These are phyloP conservation scores for Staphylotrichum longicolle DNA, from an alignment of 495 filamentous ascomycete genomes.

Conservation along the genomic window DNA sequence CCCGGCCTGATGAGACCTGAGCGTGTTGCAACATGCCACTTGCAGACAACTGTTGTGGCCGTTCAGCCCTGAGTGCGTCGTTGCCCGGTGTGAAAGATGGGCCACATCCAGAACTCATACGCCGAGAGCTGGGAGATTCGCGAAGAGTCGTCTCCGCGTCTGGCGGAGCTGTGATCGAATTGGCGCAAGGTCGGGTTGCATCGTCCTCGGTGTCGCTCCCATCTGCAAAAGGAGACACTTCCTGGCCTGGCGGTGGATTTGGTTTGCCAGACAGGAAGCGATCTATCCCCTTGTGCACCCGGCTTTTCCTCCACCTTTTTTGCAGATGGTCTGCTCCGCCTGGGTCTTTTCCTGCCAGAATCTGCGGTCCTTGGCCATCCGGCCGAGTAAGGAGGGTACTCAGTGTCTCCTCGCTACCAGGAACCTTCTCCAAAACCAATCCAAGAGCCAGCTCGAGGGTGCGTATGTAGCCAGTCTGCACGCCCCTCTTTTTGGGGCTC, in stretches of 20 bases:
- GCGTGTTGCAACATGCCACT: neutral
- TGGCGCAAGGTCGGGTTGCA: constrained; percentile 22
- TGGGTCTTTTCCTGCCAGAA: constrained; percentile 49
- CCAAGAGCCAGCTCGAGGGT: constrained; percentile 54
- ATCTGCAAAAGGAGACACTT: constrained; percentile 36
- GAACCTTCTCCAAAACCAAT: constrained; percentile 35
- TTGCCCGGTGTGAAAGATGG: neutral
- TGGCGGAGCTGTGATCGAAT: neutral
- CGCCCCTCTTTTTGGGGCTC: constrained; percentile 68
- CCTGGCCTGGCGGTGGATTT: constrained; percentile 37
- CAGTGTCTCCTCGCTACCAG: constrained; percentile 34
- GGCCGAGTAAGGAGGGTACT: constrained; percentile 32
- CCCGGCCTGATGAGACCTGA: constrained; percentile 4
- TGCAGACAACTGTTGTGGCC: constrained; percentile 19
- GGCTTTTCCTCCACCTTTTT: constrained; percentile 57
- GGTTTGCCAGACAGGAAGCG: constrained; percentile 49
- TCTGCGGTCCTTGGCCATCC: constrained; percentile 22
- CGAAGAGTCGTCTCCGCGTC: neutral
- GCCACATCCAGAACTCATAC: neutral
- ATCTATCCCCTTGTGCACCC: constrained; percentile 54
- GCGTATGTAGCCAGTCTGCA: constrained; percentile 63
- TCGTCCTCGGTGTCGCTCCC: constrained; percentile 32
- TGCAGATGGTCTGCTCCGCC: constrained; percentile 53
- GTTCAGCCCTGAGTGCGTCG: neutral
- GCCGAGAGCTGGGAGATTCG: constrained; percentile 1